phyloP scores from a whole-genome alignment of 441 rosid genomes.

The Hypseocharis bilobata region DNA sequence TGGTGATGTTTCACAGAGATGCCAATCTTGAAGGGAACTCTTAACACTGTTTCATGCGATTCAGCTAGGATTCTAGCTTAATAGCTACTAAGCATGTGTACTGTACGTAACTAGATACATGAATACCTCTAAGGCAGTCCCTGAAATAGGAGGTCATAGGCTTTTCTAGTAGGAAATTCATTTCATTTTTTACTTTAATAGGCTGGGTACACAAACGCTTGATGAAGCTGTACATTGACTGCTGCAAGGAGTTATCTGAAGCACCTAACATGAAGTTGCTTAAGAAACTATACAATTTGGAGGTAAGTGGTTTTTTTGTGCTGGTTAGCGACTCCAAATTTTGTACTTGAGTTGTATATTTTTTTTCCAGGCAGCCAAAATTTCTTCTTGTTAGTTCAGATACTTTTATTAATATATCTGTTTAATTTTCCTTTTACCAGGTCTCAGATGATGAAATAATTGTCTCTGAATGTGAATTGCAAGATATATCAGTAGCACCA shows the following conservation, averaged over 20 bases:
- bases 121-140: too few relatives aligned
- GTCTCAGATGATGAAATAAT: constrained; percentile 77
- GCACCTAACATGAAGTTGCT: constrained; percentile 71
- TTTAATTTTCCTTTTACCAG: constrained; percentile 31
- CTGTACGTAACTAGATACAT: too few relatives aligned
- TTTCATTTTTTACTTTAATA: constrained; percentile 24
- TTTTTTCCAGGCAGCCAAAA: constrained; percentile 4
- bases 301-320: constrained; percentile 38
- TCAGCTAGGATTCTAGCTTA: too few relatives aligned
- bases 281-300: constrained; percentile 64
- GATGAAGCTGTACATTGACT: constrained; percentile 72
- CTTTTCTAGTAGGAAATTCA: neutral
- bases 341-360: constrained; percentile 7
- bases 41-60: too few relatives aligned
- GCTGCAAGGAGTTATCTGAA: constrained; percentile 61
- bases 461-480: constrained; percentile 77
- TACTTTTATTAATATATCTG: constrained; percentile 4
- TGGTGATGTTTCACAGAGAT: too few relatives aligned
- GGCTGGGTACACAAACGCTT: constrained; percentile 94
- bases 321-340: constrained; percentile 10
- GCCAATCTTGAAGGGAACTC: too few relatives aligned
- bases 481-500: constrained; percentile 81
- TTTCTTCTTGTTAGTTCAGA: constrained; percentile 10
- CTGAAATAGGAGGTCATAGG: too few relatives aligned
- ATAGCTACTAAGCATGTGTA: too few relatives aligned